Base-by-base conservation (phyloP, 805 yeast genomes). In the Yamadazyma sp. region DNA sequence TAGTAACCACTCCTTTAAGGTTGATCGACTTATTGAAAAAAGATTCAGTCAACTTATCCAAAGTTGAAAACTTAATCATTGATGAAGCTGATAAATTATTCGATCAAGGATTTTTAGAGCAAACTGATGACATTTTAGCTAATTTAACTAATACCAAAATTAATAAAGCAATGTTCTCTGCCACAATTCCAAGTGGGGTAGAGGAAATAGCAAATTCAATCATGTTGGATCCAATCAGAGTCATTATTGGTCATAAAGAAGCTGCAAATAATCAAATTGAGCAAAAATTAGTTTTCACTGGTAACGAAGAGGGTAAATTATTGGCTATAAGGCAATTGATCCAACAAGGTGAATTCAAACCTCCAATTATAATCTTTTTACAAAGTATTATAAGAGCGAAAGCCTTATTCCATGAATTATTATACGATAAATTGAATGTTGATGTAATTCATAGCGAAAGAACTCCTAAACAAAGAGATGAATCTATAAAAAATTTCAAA, bases 11-110 rank as follows among this genome's bases (percentile, higher is more conserved):
- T 0, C 99, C 99, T 3, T 69, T 87, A 47, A 71, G 98, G 49
- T 73, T 93, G 39, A 82, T 91, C 25, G 95, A 88, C 48, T 70
- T 86, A 21, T 76, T 88, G 14, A 76, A 79, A 38, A 69, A 68
- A 33, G 84, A 75, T 25, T 66, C 73, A 8, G 56, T 86, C 15
- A 80, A 78, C 45, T 69, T 91, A 27, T 60, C 77, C 5, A 61
- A 65, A 17, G 86, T 91, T n/a, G 80, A 80, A 44, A 80, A 78
- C 52, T 63, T 93, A 31, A 76, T 93, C 14, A 78, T 93, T 47
- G 99, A 93, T 69, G 99, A 93, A 62, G 98, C 97, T 7, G 99
- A 93, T 68, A 83, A 86, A 50, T 66, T 93, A 39, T 86, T 93
- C 48, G 97, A 93, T 50, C 75, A 80, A 44, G 81, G 85, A 12